Evolutionary conservation across 495 filamentous ascomycete genomes (phyloP), one percentile per base, ranked within the genome.

Genomic region (Lophiostoma macrostomum): DNA sequence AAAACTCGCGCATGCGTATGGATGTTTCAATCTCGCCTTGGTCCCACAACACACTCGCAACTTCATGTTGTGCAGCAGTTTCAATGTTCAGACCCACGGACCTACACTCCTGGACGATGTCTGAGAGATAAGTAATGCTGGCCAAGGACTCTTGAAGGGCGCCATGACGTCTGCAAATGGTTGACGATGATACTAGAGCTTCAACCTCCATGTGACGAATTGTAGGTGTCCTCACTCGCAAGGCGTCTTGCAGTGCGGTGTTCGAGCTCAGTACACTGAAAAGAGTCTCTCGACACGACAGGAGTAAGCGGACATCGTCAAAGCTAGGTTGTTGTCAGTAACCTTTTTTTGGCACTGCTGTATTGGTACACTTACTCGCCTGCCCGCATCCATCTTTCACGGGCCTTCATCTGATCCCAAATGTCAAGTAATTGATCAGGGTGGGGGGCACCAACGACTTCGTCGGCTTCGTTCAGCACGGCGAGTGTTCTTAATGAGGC

Each of bases 21-120:
- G 94, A 95, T 2, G 90, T 79, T n/a, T 83, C 79, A 76, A 87
- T 87, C 66, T 97, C 91, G 13, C 88, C 91, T 64, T 95, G 87
- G 47, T 91, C 90, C 93, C 93, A 99, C 12, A 99, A 72, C 32
- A 95, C 89, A 57, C 87, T 87, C 7, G 93, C 90, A 18, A 84
- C 78, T 67, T 97, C 93, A 36, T 88, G 77, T 53, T 80, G 79
- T 20, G 86, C 80, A 29, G 82, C 83, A 4, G 81, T 86, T 53
- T 85, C 83, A 40, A 95, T 80, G 55, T 82, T 77, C n/a, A 96
- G 70, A 0, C 86, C 88, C 41, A 86, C 66, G 0, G 77, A 70
- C 56, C 77, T 75, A 58, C 84, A 90, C 3, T 82, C 74, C 23
- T 73, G 57, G n/a, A 87, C 80, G 3, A 96, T 76, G 38, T 84